These are phyloP conservation scores for Dendrothele bispora DNA, from an alignment of 768 basidiomycete species.

Conservation along the genomic window DNA sequence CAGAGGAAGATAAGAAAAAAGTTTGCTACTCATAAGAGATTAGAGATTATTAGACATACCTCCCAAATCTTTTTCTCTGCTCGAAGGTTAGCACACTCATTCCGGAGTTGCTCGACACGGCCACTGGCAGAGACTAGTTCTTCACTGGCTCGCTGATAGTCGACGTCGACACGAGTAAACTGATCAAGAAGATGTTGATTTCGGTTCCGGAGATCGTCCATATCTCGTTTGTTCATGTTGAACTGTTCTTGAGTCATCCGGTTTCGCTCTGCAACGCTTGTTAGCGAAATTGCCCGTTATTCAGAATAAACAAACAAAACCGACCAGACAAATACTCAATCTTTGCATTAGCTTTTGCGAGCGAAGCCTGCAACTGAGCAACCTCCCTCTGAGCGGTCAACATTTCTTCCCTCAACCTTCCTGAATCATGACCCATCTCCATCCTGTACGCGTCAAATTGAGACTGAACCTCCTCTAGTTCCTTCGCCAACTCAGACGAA, in stretches of 20 bases:
- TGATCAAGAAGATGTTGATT: conserved; percentile 75
- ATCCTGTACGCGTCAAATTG: conserved; percentile 80
- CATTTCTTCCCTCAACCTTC: conserved; percentile 71
- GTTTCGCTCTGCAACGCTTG: conserved; percentile 65
- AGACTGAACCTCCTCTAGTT: conserved; percentile 70
- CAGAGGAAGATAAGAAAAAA: conserved; percentile 10
- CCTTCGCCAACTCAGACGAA: conserved; percentile 46
- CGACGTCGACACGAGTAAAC: conserved; percentile 73
- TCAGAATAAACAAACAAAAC: not conserved
- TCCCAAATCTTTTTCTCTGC: conserved; percentile 96
- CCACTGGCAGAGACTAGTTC: conserved; percentile 60
- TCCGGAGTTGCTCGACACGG: conserved; percentile 74
- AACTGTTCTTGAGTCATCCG: conserved; percentile 72
- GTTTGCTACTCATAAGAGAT: not conserved
- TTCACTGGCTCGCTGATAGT: conserved; percentile 66
- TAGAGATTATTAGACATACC: conserved; percentile 41
- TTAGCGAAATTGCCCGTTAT: conserved; percentile 9
- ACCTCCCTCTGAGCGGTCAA: conserved; percentile 64
- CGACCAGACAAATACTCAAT: conserved; percentile 71
- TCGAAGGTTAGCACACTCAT: conserved; percentile 83
- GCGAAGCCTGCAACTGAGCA: conserved; percentile 58
- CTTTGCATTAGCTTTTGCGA: conserved; percentile 85
- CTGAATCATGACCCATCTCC: conserved; percentile 81
- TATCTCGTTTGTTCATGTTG: conserved; percentile 57
- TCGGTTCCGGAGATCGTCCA: conserved; percentile 65